Evolutionary conservation across 73 alveolate species (phyloP), one percentile per base, ranked within the genome.

Genomic region (Effrenium voratum): DNA sequence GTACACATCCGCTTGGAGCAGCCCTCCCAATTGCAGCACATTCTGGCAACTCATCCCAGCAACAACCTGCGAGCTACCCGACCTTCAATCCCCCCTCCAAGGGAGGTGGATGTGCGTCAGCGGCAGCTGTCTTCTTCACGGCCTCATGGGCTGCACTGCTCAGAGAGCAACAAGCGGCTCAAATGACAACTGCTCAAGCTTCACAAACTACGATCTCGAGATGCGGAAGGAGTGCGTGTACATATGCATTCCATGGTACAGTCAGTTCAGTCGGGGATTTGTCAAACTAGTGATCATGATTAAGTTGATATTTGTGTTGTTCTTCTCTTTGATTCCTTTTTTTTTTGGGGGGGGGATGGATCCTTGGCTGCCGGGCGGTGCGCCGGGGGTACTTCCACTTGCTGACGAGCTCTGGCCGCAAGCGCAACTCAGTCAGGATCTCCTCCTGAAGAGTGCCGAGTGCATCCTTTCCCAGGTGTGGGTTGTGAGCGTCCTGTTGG

Each of bases 351-450:
- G 22, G 22, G 68, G 68, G 30, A 55, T 2, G 72, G 3, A 57
- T 22, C n/a, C n/a, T n/a, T 22, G 72, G 72, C 72, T 30, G 72
- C 72, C 68, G 68, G 43, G 75, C 76, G 63, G 59, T 66, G 5
- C 95, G 83, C 19, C 95, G 83, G 47, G 72, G 85, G 32, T 87
- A 87, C 72, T 87, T 87, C 95, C 95, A 87, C 50, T 66, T 70
- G 72, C 66, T 66, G 57, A 70, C 50, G 1, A 87, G 85, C 32
- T 60, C 85, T 5, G 95, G 95, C 43, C 50, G 75, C 12, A 87
- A 84, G 38, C 80, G 75, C 72, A 87, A 72, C 70, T 87, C 95
- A 2, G 95, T 59, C 66, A 87, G 85, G 40, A 72, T 87, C 40
- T 87, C 95, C 41, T 87, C 95, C 95, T 87, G 40, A 10, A 12